phyloP scores from a whole-genome alignment of 108 stramenopile genomes.

The Pseudonitzschia pungens region DNA sequence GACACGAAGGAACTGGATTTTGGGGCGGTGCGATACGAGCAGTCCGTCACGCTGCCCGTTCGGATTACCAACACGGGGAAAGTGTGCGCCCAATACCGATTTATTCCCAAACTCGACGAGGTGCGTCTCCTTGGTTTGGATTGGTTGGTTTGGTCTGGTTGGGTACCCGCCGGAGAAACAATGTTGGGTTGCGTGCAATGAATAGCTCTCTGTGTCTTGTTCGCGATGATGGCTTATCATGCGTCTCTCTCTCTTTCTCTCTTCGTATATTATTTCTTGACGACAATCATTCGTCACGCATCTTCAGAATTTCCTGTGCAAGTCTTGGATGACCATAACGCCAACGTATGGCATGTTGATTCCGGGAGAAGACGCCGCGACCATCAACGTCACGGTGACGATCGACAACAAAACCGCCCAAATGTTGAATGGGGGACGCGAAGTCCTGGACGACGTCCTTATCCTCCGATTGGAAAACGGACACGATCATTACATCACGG shows the following conservation, averaged over 20 bases:
- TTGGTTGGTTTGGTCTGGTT: background rate
- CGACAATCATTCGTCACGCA: background rate
- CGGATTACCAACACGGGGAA: conserved; percentile 85
- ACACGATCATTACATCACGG: conserved; percentile 90
- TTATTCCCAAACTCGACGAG: conserved; percentile 94
- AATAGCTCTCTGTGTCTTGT: background rate
- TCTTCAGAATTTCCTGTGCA: conserved; percentile 65
- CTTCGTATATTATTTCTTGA: too few relatives aligned
- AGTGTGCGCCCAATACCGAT: conserved; percentile 85
- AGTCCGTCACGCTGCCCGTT: conserved; percentile 65
- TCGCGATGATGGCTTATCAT: background rate
- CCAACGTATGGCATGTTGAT: conserved; percentile 93
- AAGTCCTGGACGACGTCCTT: conserved; percentile 89
- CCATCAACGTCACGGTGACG: conserved; percentile 71
- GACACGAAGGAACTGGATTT: conserved; percentile 77
- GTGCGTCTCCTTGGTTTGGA: conserved; percentile 40
- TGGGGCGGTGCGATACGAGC: conserved; percentile 72
- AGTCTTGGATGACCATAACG: conserved; percentile 87
- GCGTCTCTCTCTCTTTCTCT: background rate
- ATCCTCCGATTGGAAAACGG: conserved; percentile 95
- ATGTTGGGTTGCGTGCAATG: background rate
- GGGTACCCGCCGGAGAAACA: background rate
- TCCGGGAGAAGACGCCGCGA: conserved; percentile 77
- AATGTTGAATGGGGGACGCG: conserved; percentile 71
- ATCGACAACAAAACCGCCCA: conserved; percentile 84